Base-by-base conservation (phyloP, 2,329 filamentous ascomycete species). In the Penicillium olsonii region DNA sequence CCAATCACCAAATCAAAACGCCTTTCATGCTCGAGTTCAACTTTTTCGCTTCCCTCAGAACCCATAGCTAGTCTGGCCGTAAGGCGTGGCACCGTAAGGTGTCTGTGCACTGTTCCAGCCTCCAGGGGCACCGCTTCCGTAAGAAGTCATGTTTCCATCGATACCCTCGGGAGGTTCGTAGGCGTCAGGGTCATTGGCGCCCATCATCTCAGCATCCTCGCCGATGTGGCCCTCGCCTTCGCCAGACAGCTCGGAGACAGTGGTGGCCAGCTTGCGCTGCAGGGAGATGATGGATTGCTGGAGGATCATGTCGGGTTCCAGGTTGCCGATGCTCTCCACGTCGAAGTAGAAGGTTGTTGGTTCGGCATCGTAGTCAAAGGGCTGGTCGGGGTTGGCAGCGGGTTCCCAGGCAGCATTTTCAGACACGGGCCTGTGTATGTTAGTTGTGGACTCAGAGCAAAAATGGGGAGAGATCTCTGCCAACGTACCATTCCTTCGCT, bases 281-380 rank as follows among this genome's bases (percentile, higher is more conserved):
- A 99, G 77, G 22, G 90, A 87, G 56, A 87, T 85, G 69, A 99
- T 95, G 27, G 91, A 92, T 63, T 90, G 85, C 62, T 92, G 86
- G 43, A 99, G 84, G 61, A 97, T 94, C 54, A 84, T 82, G 65
- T 99, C 92, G 0, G 94, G 92, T 24, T 94, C 89, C 53, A 97
- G 83, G 62, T 86, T 89, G 29, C 94, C 94, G 31, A 88, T 86
- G 39, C 88, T 87, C 72, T 99, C 94, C 39, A 99, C 87, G 66
- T 96, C 91, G 65, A 92, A 88, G 78, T 96, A 99, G 78, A 96
- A 99, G 58, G 83, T 84, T 53, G 79, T 80, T 5, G 94, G 92
- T 18, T 87, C 82, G 9, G 91, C 92, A 62, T 96, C 87, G 72
- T 90, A 97, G 74, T 97, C 86, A 71, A 97, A 97, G 0, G 85